phyloP scores from a whole-genome alignment of 202 grass and related monocot species.

The Brachypodium distachyon region DNA sequence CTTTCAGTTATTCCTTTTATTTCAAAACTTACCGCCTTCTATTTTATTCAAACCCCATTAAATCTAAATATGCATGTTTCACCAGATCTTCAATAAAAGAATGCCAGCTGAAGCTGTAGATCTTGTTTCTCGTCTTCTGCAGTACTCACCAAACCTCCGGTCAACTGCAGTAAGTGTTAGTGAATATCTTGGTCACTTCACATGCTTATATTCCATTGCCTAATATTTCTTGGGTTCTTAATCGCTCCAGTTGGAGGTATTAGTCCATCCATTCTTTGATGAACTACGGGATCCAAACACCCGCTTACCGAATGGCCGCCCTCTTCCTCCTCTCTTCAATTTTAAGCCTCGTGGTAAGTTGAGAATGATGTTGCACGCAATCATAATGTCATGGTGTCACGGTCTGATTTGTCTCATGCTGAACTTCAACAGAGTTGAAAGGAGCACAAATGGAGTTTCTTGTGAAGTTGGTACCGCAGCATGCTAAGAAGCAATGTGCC shows the following conservation, averaged over 20 bases:
- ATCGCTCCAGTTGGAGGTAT: conserved; percentile 50
- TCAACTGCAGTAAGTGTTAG: conserved; percentile 66
- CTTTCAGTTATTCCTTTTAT: not conserved
- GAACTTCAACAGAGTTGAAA: conserved; percentile 56
- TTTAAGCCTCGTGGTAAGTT: conserved; percentile 71
- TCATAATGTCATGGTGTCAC: not conserved
- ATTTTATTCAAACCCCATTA: not conserved
- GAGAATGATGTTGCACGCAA: not conserved
- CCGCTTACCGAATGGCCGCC: conserved; percentile 59
- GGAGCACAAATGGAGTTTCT: conserved; percentile 46
- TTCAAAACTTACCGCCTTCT: not conserved
- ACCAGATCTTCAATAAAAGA: conserved; percentile 74
- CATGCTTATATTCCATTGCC: not conserved
- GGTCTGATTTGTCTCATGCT: conserved; percentile 12
- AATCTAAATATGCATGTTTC: conserved; percentile 21
- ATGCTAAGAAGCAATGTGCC: conserved; percentile 58
- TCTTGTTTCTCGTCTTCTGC: conserved; percentile 81
- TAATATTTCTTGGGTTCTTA: not conserved
- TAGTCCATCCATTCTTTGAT: conserved; percentile 78
- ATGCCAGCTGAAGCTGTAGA: conserved; percentile 89
- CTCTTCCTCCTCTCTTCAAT: conserved; percentile 71
- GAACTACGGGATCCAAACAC: conserved; percentile 54
- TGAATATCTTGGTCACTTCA: not conserved
- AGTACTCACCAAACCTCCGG: conserved; percentile 85
- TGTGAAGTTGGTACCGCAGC: conserved; percentile 63